Percentiles rank a stretch among this genome's conserved stretches.
These are phyloP conservation scores for Mycena sanguinolenta DNA, from an alignment of 768 basidiomycete genomes.

Conservation along the genomic window DNA sequence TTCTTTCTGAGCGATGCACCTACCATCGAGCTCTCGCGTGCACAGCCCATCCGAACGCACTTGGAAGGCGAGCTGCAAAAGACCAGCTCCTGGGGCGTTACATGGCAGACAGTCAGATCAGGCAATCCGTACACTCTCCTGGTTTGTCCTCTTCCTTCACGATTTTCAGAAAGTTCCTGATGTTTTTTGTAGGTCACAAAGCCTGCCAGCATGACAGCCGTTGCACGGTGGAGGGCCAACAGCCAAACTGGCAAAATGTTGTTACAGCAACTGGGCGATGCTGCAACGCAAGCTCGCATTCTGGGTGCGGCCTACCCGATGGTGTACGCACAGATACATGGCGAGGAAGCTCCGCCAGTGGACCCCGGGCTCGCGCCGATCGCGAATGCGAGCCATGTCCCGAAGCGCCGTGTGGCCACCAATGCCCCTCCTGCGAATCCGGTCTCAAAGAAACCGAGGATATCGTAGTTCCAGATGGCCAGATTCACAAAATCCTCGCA, in stretches of 20 bases:
- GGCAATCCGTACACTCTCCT: slow-evolving; percentile 33
- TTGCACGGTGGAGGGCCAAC: slow-evolving; percentile 31
- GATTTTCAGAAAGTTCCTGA: too few species aligned
- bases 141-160: slow-evolving; percentile 11
- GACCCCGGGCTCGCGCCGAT: slow-evolving; percentile 6
- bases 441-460: slow-evolving; percentile 21
- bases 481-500: too few species aligned
- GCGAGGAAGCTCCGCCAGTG: not conserved
- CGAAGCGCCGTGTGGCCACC: slow-evolving; percentile 12
- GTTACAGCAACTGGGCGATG: slow-evolving; percentile 27
- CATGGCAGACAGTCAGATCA: slow-evolving; percentile 6
- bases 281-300: slow-evolving; percentile 19
- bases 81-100: slow-evolving; percentile 27
- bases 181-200: slow-evolving; percentile 29
- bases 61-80: slow-evolving; percentile 25
- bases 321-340: slow-evolving; percentile 25
- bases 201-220: slow-evolving; percentile 34
- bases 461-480: not conserved
- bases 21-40: slow-evolving; percentile 5
- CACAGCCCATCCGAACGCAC: slow-evolving; percentile 24
- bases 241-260: slow-evolving; percentile 19
- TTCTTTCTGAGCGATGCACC: slow-evolving; percentile 26
- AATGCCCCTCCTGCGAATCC: not conserved
- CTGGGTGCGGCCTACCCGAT: slow-evolving; percentile 14
- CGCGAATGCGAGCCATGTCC: slow-evolving; percentile 14